phyloP scores from a whole-genome alignment of 805 yeast species.

The Yarrowia porcina region DNA sequence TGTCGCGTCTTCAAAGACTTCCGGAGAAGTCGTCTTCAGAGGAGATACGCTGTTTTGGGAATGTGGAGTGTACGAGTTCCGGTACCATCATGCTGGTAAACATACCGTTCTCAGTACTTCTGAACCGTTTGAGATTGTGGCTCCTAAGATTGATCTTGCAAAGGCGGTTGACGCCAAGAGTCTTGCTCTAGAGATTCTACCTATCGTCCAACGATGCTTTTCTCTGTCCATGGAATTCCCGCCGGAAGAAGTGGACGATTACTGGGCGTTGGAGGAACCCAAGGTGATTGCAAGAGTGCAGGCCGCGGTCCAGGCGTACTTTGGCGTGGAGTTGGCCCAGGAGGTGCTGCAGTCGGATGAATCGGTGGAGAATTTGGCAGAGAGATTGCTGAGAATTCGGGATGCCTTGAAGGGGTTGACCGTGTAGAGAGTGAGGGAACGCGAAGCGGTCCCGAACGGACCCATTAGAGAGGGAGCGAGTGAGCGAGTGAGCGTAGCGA shows the following conservation, averaged over 20 bases:
- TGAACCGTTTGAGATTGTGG: constrained; percentile 59
- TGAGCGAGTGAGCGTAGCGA: too few species aligned
- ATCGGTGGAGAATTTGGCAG: constrained; percentile 34
- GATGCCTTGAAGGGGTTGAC: constrained; percentile 30
- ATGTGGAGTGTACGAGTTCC: constrained; percentile 67
- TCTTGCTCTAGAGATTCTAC: constrained; percentile 37
- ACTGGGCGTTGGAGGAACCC: constrained; percentile 33
- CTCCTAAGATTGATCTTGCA: constrained; percentile 38
- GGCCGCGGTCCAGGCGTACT: constrained; percentile 34
- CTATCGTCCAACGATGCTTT: constrained; percentile 31
- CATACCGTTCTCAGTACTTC: constrained; percentile 70
- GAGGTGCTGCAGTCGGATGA: constrained; percentile 45
- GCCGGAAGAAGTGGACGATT: constrained; percentile 30
- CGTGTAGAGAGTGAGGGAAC: too few species aligned
- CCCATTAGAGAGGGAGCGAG: too few species aligned
- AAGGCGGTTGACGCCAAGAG: constrained; percentile 37
- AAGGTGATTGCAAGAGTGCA: constrained; percentile 32
- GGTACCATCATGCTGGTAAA: constrained; percentile 63
- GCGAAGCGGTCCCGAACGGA: too few species aligned
- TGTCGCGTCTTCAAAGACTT: constrained; percentile 28
- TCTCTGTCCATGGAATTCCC: constrained; percentile 31
- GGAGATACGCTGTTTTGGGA: constrained; percentile 55
- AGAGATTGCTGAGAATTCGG: constrained; percentile 34
- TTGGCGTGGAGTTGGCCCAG: constrained; percentile 42
- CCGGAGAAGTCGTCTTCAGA: constrained; percentile 51